Evolutionary conservation across 345 rosid genomes (phyloP), one percentile per base, ranked within the genome.

Genomic region (Boechera divaricarpa): DNA sequence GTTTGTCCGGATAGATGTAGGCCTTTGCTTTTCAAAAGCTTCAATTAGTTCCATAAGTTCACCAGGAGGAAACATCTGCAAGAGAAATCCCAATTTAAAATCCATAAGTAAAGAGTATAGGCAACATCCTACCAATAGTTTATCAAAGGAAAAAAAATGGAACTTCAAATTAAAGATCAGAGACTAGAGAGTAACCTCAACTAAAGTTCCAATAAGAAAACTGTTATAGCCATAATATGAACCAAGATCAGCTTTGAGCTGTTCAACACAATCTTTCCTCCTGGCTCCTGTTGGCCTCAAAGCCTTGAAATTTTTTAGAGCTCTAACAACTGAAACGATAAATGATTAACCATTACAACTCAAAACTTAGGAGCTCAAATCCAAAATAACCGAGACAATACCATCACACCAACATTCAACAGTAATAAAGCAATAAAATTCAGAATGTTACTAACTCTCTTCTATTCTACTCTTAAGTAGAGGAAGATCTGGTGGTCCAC

Each of bases 1-100:
- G 82, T 94, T 94, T 4, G 99, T 89, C 36, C 99, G 81, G 55
- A 95, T 80, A 68, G 96, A 85, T 42, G 83, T 86, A 81, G 98
- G 99, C 58, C 99, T 83, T 68, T 89, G 98, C 87, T 88, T 92
- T 81, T 95, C 99, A 84, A 84, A 92, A 76, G 96, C 88, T 87
- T 95, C 98, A 75, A 95, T 83, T 44, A 92, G 88, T 73, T 95
- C 99, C 87, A 88, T 80, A 60, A 95, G 96, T 80, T 95, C 98
- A 80, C 87, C 90, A 16, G 91, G 87, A 21, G 97, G 97, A 84
- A 95, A 95, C 98, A 95, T 86, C 99, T 95, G 87, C 45, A 77
- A 70, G 58, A 68, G 26, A 75, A 47, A 78, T 60, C 32, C 55
- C 16, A 70, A 45, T 36, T 75, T n/a, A 74, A 31, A 35, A 72